Percentiles rank a stretch among this genome's conserved stretches.
These are phyloP conservation scores for Zarea fungicola DNA, from an alignment of 2,329 filamentous ascomycete genomes.

Conservation along the genomic window DNA sequence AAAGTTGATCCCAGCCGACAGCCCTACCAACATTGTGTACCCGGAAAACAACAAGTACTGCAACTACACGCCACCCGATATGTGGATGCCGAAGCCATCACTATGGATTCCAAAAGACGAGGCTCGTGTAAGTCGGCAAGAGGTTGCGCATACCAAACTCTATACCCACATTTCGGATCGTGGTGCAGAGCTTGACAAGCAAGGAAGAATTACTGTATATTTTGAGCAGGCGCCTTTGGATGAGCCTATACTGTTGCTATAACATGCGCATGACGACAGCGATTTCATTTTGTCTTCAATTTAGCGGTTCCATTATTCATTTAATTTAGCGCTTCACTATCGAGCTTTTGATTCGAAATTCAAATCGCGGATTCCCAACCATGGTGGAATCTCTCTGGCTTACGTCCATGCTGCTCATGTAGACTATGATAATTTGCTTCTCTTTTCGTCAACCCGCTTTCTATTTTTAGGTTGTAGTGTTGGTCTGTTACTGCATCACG, in stretches of 20 bases:
- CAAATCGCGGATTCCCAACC: no score
- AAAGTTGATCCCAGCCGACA: conserved; percentile 58
- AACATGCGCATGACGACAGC: conserved; percentile 24
- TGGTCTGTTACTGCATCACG: conserved; percentile 28
- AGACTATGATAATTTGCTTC: no score
- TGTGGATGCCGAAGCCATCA: conserved; percentile 57
- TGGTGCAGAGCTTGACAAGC: conserved; percentile 28
- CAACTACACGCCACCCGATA: conserved; percentile 62
- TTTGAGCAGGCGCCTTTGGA: conserved; percentile 35
- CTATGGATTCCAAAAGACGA: conserved; percentile 83
- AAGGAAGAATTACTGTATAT: conserved; percentile 30
- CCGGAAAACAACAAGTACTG: conserved; percentile 57
- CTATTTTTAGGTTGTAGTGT: background rate
- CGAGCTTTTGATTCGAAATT: no score
- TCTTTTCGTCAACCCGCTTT: no score
- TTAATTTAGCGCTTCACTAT: no score
- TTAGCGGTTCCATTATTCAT: no score
- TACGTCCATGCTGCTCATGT: no score
- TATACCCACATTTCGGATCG: conserved; percentile 72
- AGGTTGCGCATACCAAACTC: conserved; percentile 65
- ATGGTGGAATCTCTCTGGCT: no score
- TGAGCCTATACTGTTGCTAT: conserved; percentile 35
- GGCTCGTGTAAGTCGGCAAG: conserved; percentile 70
- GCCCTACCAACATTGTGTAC: conserved; percentile 39
- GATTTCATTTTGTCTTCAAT: no score